phyloP scores from a whole-genome alignment of 2,329 filamentous ascomycete genomes.

The Verticillium zaregamsianum region DNA sequence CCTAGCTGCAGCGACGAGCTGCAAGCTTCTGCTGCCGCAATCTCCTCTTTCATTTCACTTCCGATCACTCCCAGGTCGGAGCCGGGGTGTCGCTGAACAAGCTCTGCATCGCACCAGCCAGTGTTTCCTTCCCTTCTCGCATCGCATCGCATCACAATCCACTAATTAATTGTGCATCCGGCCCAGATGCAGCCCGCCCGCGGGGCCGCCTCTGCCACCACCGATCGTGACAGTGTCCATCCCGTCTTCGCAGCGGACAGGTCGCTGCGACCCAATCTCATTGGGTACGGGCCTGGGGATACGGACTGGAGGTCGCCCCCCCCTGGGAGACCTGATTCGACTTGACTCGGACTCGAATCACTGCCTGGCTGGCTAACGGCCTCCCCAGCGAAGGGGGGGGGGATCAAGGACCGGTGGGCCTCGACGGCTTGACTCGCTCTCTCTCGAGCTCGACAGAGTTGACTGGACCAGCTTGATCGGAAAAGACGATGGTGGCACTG shows the following conservation, averaged over 20 bases:
- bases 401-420: not conserved
- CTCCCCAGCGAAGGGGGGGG: not conserved
- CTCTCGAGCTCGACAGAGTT: not conserved
- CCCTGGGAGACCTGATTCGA: not conserved
- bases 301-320: not conserved
- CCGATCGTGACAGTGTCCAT: not conserved
- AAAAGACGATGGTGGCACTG: not conserved
- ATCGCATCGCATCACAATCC: not conserved
- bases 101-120: not conserved
- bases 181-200: not conserved
- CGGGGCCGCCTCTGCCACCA: not conserved
- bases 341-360: not conserved
- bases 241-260: not conserved
- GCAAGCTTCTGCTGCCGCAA: slow-evolving; percentile 3
- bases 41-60: slow-evolving; percentile 1
- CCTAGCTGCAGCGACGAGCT: not conserved
- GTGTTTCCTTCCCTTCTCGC: not conserved
- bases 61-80: not conserved
- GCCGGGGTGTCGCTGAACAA: not conserved
- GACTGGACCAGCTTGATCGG: not conserved
- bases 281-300: not conserved
- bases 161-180: not conserved
- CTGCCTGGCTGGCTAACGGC: not conserved
- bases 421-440: not conserved
- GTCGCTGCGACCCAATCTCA: not conserved